phyloP scores from a whole-genome alignment of 2,329 filamentous ascomycete genomes.

The Dactylella cylindrospora region DNA sequence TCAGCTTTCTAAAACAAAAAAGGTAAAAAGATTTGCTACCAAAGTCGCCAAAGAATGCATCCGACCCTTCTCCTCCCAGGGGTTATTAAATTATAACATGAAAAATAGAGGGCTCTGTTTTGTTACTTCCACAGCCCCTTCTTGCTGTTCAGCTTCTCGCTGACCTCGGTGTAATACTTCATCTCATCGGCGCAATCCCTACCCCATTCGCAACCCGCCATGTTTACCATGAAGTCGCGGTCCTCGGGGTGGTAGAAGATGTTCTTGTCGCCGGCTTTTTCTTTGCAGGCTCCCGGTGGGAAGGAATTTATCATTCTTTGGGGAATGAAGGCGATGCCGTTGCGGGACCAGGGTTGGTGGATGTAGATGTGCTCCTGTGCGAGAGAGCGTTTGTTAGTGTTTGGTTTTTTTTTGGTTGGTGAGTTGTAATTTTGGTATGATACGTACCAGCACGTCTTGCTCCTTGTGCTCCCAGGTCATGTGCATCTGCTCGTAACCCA shows the following conservation, averaged over 20 bases:
- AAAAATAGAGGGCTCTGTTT: not conserved
- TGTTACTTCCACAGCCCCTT: slow-evolving; percentile 66
- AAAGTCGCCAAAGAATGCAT: too few relatives aligned
- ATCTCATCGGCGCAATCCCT: slow-evolving; percentile 98
- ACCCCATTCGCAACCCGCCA: slow-evolving; percentile 97
- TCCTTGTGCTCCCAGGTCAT: slow-evolving; percentile 99
- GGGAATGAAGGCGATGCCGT: slow-evolving; percentile 82
- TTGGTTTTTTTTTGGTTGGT: not conserved
- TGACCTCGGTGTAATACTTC: slow-evolving; percentile 89
- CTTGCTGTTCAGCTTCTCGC: slow-evolving; percentile 82
- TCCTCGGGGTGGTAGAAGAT: slow-evolving; percentile 86
- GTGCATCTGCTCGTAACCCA: slow-evolving; percentile 95
- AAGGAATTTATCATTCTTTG: slow-evolving; percentile 95
- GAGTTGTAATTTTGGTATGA: slow-evolving; percentile 2
- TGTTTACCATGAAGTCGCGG: slow-evolving; percentile 92
- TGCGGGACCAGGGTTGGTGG: slow-evolving; percentile 87
- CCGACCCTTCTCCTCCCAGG: too few relatives aligned
- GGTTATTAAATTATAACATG: too few relatives aligned
- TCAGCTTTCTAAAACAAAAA: too few relatives aligned
- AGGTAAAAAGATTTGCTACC: too few relatives aligned
- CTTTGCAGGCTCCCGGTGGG: slow-evolving; percentile 82
- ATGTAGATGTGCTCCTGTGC: slow-evolving; percentile 76
- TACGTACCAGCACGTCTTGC: slow-evolving; percentile 72
- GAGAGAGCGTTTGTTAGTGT: slow-evolving; percentile 1
- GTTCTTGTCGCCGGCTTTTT: slow-evolving; percentile 70